phyloP scores from a whole-genome alignment of 2,329 filamentous ascomycete genomes.

The Fusarium sambucinum region DNA sequence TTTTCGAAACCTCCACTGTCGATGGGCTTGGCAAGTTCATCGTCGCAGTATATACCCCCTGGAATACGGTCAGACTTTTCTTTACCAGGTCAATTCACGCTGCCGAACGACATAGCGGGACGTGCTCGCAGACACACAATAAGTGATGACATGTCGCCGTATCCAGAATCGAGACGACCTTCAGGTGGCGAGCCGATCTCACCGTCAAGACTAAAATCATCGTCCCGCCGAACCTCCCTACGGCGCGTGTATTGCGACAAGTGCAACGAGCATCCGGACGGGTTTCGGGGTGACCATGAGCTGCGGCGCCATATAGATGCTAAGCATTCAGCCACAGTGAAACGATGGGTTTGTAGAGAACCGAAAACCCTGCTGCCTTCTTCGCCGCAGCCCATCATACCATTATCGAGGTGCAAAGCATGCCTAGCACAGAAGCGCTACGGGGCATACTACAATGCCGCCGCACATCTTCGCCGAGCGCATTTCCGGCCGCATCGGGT shows the following conservation, averaged over 20 bases:
- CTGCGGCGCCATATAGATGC: conserved; percentile 75
- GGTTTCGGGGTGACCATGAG: conserved; percentile 93
- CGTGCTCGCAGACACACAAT: conserved; percentile 44
- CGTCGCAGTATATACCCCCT: conserved; percentile 31
- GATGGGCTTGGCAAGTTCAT: conserved; percentile 16
- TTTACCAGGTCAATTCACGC: conserved; percentile 26
- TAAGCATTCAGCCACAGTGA: conserved; percentile 67
- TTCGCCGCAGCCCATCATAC: conserved; percentile 62
- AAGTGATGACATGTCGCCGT: conserved; percentile 41
- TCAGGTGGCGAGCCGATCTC: conserved; percentile 58
- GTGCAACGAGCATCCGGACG: conserved; percentile 85
- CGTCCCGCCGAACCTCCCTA: conserved; percentile 68
- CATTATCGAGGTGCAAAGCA: conserved; percentile 67
- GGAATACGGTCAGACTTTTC: conserved; percentile 32
- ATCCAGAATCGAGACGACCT: conserved; percentile 46
- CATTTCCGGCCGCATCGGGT: conserved; percentile 69
- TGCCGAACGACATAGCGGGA: conserved; percentile 29
- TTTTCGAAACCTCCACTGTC: conserved; percentile 32
- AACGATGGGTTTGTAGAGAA: conserved; percentile 68
- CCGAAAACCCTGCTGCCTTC: conserved; percentile 56
- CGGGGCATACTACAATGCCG: conserved; percentile 70
- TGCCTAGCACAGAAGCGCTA: conserved; percentile 69
- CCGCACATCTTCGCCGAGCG: conserved; percentile 68
- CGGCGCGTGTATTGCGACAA: conserved; percentile 80
- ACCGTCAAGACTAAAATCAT: conserved; percentile 52